Conservation (phyloP, 1,284 basidiomycete genomes). For the Leucoagaricus sp. region DNA sequence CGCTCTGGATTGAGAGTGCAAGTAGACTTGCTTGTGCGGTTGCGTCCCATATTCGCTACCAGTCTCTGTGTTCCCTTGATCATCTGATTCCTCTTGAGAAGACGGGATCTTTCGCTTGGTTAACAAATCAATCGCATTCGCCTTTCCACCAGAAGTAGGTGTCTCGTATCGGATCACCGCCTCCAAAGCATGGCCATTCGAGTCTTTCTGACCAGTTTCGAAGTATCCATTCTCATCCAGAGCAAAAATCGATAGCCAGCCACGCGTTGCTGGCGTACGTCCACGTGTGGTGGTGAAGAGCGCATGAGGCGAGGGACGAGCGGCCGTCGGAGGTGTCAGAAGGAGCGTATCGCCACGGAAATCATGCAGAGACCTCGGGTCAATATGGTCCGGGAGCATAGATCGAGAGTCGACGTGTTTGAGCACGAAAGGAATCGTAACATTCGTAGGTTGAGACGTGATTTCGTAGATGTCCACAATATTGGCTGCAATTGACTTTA, state of each 20-base stretch:
- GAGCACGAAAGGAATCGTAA: conserved; percentile 22
- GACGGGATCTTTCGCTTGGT: conserved; percentile 27
- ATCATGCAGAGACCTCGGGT: conserved; percentile 11
- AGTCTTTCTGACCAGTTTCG: conserved; percentile 9
- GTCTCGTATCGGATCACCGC: conserved; percentile 40
- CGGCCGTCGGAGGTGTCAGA: conserved; percentile 38
- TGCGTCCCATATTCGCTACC: neutral
- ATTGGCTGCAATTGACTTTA: conserved; percentile 34
- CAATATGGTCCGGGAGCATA: conserved; percentile 20
- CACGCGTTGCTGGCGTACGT: conserved; percentile 29
- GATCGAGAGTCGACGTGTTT: conserved; percentile 38
- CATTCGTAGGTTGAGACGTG: conserved; percentile 15
- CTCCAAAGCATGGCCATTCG: conserved; percentile 18
- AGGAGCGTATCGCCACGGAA: conserved; percentile 50
- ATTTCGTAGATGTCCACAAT: conserved; percentile 45
- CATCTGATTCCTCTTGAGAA: neutral
- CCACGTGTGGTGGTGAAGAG: conserved; percentile 49
- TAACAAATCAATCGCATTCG: conserved; percentile 45
- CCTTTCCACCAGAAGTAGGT: conserved; percentile 48
- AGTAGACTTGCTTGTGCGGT: neutral
- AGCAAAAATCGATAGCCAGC: conserved; percentile 43
- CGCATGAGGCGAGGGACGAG: conserved; percentile 34
- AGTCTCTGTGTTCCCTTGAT: no score
- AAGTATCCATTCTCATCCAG: conserved; percentile 41
- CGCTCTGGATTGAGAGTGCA: neutral